Evolutionary conservation across 352 stramenopile genomes (phyloP).

Genomic region (Globisporangium apiculatum): DNA sequence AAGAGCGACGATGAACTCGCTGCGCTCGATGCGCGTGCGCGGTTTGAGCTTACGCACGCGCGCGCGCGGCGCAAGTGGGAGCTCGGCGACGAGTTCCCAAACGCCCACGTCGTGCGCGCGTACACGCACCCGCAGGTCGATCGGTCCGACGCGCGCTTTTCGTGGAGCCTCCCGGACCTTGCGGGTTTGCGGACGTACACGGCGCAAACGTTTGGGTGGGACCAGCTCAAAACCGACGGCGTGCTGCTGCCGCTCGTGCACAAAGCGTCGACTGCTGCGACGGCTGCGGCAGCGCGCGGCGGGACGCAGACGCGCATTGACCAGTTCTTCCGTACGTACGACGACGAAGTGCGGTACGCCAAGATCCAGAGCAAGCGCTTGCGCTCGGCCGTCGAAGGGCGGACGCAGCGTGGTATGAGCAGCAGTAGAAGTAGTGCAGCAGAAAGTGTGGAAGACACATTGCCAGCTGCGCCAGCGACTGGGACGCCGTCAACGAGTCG

Average conservation of each 20-base stretch:
- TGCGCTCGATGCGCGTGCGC: constrained; percentile 32
- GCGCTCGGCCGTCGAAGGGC: constrained; percentile 61
- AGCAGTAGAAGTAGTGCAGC: no score
- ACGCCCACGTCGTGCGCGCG: constrained; percentile 86
- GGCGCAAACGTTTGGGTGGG: constrained; percentile 89
- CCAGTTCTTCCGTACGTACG: constrained; percentile 93
- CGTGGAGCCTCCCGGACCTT: constrained; percentile 90
- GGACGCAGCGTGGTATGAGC: background rate
- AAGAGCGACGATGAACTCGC: constrained; percentile 42
- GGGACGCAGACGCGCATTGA: constrained; percentile 91
- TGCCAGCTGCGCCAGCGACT: background rate
- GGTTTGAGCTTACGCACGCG: constrained; percentile 92
- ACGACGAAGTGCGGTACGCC: constrained; percentile 95
- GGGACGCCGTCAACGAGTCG: no score
- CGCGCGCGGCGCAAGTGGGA: constrained; percentile 89
- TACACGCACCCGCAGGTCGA: constrained; percentile 92
- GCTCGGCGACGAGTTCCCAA: constrained; percentile 92
- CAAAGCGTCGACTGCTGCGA: constrained; percentile 18
- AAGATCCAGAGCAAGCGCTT: constrained; percentile 88
- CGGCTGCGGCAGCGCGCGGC: constrained; percentile 7
- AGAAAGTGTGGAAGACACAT: no score
- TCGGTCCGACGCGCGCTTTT: constrained; percentile 81
- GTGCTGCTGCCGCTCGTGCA: constrained; percentile 88
- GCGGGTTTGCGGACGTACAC: constrained; percentile 85
- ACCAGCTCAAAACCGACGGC: constrained; percentile 85